Conservation (phyloP, 768 basidiomycete species). For the Leucocoprinus sp. region DNA sequence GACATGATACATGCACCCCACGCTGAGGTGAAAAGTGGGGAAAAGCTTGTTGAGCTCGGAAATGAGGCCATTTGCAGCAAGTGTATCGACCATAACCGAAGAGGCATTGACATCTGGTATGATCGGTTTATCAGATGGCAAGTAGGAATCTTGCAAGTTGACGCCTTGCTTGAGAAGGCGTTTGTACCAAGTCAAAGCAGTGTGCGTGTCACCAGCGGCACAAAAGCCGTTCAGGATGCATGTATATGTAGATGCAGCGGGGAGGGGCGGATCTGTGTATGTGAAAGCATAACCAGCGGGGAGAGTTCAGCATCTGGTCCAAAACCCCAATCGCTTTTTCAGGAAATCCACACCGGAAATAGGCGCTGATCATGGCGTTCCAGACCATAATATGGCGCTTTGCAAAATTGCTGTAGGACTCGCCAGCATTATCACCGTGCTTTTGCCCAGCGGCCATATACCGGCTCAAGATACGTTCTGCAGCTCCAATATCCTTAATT, state of each 20-base stretch:
- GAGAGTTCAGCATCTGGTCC: conserved; percentile 58
- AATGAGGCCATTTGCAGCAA: conserved; percentile 17
- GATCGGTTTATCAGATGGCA: conserved; percentile 25
- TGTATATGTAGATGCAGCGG: conserved; percentile 56
- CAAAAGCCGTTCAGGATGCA: conserved; percentile 62
- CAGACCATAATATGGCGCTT: conserved; percentile 40
- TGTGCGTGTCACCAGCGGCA: conserved; percentile 46
- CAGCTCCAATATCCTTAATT: conserved; percentile 36
- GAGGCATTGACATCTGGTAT: conserved; percentile 50
- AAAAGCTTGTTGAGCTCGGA: conserved; percentile 44
- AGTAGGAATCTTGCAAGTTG: conserved; percentile 28
- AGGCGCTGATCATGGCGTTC: conserved; percentile 71
- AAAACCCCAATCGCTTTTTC: conserved; percentile 59
- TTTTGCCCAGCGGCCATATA: conserved; percentile 38
- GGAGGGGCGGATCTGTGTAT: conserved; percentile 40
- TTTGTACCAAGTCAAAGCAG: conserved; percentile 67
- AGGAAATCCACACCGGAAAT: conserved; percentile 56
- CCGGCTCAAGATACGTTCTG: conserved; percentile 54
- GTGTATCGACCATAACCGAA: conserved; percentile 46
- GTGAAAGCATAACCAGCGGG: conserved; percentile 26
- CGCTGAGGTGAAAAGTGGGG: conserved; percentile 24
- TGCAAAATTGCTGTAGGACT: neutral
- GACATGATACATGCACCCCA: conserved; percentile 28
- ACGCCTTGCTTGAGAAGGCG: conserved; percentile 41
- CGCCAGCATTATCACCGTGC: conserved; percentile 20